Evolutionary conservation across 1,284 basidiomycete species (phyloP), one percentile per base, ranked within the genome.

Genomic region (Cryptococcus sp.): DNA sequence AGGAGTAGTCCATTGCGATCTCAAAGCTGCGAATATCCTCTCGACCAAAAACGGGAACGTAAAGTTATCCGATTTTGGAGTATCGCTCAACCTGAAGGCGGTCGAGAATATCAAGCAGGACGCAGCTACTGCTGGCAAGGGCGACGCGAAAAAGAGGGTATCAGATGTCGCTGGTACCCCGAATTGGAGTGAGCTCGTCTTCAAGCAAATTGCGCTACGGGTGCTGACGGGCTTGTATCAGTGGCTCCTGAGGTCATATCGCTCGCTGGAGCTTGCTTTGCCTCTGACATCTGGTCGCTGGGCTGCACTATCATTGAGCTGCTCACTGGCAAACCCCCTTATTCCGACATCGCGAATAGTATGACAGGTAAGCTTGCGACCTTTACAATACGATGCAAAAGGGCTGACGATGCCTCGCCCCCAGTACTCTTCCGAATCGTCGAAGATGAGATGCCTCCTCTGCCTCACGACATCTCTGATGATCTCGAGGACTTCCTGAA

Each of bases 231-330:
- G 20, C 22, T 31, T 5, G 17, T 13, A 23, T 59, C 60, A 83
- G 82, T 97, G 93, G 93, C 93, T 3, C 93, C 94, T 1, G 93
- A 97, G 77, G 90, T 82, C 50, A 97, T 97, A 65, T 89, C 93
- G 76, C 84, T 86, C 35, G 76, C 81, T 50, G 84, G 84, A 2
- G 83, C 83, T 1, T 80, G 81, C 6, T 78, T 81, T 1, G 81
- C 82, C 1, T 83, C 83, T 23, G 85, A 86, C 61, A 84, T 98
- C 48, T 98, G 94, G 93, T 71, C 53, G 7, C 80, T 97, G 55
- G 94, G 87, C 1, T 96, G 93, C 75, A 96, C 93, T 5, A 87
- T 97, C 67, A 87, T 95, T 69, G 94, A 98, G 78, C 83, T 98
- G 49, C 81, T 97, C 60, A 94, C 92, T 1, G 94, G 94, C 1